A percentile compares a stretch with the other conserved stretches of the same genome.
phyloP scores from a whole-genome alignment of 148 eudicot genomes.

The Rhododendron kiyosumense region DNA sequence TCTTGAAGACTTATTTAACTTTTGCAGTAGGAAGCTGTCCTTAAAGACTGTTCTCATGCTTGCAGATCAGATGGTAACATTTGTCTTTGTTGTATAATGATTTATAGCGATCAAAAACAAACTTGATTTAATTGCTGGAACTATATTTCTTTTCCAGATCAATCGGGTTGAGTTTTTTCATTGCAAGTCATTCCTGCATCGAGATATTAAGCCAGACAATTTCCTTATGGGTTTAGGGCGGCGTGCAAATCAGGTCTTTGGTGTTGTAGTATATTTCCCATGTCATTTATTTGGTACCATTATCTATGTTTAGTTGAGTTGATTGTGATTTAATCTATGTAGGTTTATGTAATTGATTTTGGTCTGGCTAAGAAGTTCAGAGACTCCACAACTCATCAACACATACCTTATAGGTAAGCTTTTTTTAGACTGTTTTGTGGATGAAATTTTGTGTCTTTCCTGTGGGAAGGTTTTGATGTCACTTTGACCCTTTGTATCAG shows the following conservation, averaged over 20 bases:
- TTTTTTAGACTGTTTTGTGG: not conserved
- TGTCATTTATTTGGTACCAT: not conserved
- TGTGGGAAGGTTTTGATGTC: not conserved
- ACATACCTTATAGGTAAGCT: constrained; percentile 85
- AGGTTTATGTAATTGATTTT: constrained; percentile 96
- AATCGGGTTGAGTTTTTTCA: constrained; percentile 91
- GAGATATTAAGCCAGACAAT: constrained; percentile 97
- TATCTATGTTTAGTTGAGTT: constrained; percentile 4
- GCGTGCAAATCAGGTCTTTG: constrained; percentile 88
- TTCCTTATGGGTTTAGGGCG: constrained; percentile 98
- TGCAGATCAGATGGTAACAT: constrained; percentile 93
- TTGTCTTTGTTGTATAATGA: not conserved
- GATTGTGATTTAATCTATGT: not conserved
- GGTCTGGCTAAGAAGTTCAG: constrained; percentile 97
- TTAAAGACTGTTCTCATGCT: constrained; percentile 97
- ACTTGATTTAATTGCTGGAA: not conserved
- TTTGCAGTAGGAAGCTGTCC: constrained; percentile 89
- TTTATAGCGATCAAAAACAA: not conserved
- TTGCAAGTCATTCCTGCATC: constrained; percentile 87
- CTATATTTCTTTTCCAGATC: constrained; percentile 44
- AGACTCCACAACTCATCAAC: constrained; percentile 86
- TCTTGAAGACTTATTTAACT: constrained; percentile 90
- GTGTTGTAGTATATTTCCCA: not conserved
- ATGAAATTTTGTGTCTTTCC: not conserved
- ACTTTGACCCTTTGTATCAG: not conserved